Evolutionary conservation across 169 alveolate genomes (phyloP), one percentile per base, ranked within the genome.

Genomic region (Babesia gibsoni): DNA sequence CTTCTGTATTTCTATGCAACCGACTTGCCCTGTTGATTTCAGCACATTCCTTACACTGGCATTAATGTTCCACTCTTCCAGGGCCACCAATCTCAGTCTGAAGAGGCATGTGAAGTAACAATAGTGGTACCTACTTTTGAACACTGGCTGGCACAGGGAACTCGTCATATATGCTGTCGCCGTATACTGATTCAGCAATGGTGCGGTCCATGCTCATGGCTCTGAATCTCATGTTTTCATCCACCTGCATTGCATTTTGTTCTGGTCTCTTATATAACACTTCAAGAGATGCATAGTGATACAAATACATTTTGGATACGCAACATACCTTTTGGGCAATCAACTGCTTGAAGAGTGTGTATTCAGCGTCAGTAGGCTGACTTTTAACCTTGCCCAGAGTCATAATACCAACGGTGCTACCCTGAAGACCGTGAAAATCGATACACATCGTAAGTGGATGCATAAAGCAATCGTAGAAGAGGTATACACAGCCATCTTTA

Each of bases 91-190:
- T 27, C 81, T 36, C 74, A 52, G 66, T 52, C 89, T 86, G 65
- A 29, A 52, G 41, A 39, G 65, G 69, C 25, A 58, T 23, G 27
- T 77, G 48, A 22, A 8, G 14, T 32, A 33, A 10, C 16, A 3
- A 10, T 35, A n/a, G 5, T 23, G 27, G 16, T 1, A 32, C 50
- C 22, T 61, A 74, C 91, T 41, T 48, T 59, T 54, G 67, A 35
- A 63, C 88, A 53, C 56, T 67, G 79, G 43, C 80, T 9, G 64
- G 86, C 36, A 70, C 92, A 67, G 52, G 39, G 65, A 72, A 67
- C 59, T 63, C 75, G 41, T 89, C 94, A 54, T 85, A 89, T 9
- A 89, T 85, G 29, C 84, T 53, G 36, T 89, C 92, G 10, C 92
- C 92, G 65, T 89, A 89, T 39, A 78, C 54, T 14, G 73, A 53